These are phyloP conservation scores for Penicillium verhagenii DNA, from an alignment of 495 filamentous ascomycete species.

Conservation along the genomic window DNA sequence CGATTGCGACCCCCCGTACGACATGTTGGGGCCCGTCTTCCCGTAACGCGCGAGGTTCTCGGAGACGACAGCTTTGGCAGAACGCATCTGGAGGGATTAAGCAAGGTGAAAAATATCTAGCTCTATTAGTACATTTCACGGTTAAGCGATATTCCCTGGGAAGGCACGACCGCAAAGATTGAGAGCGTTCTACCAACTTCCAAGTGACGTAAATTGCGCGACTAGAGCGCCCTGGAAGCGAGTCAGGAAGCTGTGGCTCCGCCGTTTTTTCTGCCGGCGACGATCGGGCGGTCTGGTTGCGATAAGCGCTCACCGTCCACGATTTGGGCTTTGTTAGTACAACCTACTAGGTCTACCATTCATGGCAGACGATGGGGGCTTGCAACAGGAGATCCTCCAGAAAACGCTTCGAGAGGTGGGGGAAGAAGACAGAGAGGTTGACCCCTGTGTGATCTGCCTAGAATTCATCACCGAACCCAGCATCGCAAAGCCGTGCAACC, in stretches of 20 bases:
- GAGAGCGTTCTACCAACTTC: not conserved
- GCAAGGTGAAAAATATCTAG: not conserved
- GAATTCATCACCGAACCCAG: slow-evolving; percentile 70
- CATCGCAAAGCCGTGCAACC: slow-evolving; percentile 70
- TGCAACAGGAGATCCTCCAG: slow-evolving; percentile 44
- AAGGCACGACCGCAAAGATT: not conserved
- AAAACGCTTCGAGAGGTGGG: slow-evolving; percentile 45
- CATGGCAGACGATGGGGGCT: slow-evolving; percentile 43
- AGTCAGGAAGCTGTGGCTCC: not conserved
- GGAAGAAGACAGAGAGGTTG: slow-evolving; percentile 31
- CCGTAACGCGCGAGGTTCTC: slow-evolving; percentile 17
- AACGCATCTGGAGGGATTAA: slow-evolving; percentile 28
- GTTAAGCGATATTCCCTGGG: not conserved
- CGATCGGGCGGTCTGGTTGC: not conserved
- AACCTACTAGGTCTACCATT: not conserved
- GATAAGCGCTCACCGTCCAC: slow-evolving; percentile 11
- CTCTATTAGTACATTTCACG: slow-evolving; percentile 11
- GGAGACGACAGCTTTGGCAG: slow-evolving; percentile 42
- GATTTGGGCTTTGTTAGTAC: not conserved
- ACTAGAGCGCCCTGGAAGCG: not conserved
- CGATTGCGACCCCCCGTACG: slow-evolving; percentile 3
- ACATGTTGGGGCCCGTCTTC: slow-evolving; percentile 22
- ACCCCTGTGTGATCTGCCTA: slow-evolving; percentile 65
- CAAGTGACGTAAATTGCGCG: not conserved
- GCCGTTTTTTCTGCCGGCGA: slow-evolving; percentile 1